Conservation (phyloP, 2,329 filamentous ascomycete species). For the Coniella lustricola region DNA sequence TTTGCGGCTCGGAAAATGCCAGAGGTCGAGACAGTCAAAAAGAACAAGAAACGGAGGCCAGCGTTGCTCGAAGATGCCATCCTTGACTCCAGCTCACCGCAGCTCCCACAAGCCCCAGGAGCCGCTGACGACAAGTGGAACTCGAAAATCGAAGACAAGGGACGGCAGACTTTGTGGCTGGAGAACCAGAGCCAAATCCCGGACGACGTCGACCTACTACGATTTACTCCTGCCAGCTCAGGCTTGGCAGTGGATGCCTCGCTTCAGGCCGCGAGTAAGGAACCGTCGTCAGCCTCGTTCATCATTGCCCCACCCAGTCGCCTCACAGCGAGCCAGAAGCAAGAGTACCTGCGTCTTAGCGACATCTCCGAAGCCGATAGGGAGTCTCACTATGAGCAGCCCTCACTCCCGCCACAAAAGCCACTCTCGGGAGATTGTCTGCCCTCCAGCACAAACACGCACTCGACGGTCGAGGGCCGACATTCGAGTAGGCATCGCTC, state of each 20-base stretch:
- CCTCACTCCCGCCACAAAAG: conserved; percentile 9
- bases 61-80: background rate
- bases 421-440: conserved; percentile 10
- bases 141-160: conserved; percentile 10
- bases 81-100: background rate
- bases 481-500: conserved; percentile 27
- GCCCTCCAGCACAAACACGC: conserved; percentile 16
- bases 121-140: background rate
- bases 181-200: conserved; percentile 1
- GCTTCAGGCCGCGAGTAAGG: background rate
- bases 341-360: conserved; percentile 27
- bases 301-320: conserved; percentile 26
- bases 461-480: conserved; percentile 28
- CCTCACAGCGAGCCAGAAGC: conserved; percentile 31
- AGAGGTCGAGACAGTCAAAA: background rate
- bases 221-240: conserved; percentile 15
- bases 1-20: background rate
- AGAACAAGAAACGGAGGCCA: conserved; percentile 18
- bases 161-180: background rate
- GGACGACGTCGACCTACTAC: conserved; percentile 20
- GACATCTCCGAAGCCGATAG: conserved; percentile 17
- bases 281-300: conserved; percentile 20
- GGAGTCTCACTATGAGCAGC: conserved; percentile 7
- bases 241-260: conserved; percentile 5
- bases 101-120: background rate